Conservation (phyloP, 1,284 basidiomycete species). For the Tetrapyrgos nigripes region DNA sequence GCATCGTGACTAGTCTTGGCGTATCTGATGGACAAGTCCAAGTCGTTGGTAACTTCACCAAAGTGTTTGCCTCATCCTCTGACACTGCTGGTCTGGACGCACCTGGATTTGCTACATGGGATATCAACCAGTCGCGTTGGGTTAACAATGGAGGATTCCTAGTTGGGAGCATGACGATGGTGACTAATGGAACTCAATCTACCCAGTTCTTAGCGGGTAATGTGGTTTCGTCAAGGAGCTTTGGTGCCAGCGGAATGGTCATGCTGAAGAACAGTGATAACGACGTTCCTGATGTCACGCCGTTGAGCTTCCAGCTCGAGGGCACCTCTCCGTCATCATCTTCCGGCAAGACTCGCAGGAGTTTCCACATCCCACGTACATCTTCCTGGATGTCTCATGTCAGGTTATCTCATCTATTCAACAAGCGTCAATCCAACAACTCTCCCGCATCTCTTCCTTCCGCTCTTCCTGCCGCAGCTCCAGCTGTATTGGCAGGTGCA, state of each 20-base stretch:
- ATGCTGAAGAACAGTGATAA: constrained; percentile 68
- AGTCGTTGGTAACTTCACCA: constrained; percentile 81
- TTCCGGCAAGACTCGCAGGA: constrained; percentile 41
- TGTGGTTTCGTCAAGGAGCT: constrained; percentile 58
- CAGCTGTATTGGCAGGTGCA: constrained; percentile 84
- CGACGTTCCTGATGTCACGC: constrained; percentile 60
- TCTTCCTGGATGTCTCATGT: constrained; percentile 59
- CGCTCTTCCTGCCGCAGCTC: constrained; percentile 71
- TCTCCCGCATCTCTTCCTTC: constrained; percentile 34
- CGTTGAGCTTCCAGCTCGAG: constrained; percentile 62
- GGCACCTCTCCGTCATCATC: constrained; percentile 34
- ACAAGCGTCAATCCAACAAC: constrained; percentile 50
- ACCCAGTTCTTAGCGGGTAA: constrained; percentile 73
- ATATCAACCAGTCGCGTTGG: constrained; percentile 72
- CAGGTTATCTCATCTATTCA: constrained; percentile 54
- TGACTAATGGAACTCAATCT: constrained; percentile 64
- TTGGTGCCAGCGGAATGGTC: constrained; percentile 76
- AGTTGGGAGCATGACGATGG: constrained; percentile 75
- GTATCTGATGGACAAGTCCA: constrained; percentile 61
- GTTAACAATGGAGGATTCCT: constrained; percentile 76
- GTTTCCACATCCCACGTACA: constrained; percentile 40
- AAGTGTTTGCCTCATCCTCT: constrained; percentile 48
- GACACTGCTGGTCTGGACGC: constrained; percentile 46
- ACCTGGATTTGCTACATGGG: constrained; percentile 82
- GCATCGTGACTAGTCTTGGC: constrained; percentile 69